Evolutionary conservation across 2,329 filamentous ascomycete genomes (phyloP).

Genomic region (Xylariaceae sp.): DNA sequence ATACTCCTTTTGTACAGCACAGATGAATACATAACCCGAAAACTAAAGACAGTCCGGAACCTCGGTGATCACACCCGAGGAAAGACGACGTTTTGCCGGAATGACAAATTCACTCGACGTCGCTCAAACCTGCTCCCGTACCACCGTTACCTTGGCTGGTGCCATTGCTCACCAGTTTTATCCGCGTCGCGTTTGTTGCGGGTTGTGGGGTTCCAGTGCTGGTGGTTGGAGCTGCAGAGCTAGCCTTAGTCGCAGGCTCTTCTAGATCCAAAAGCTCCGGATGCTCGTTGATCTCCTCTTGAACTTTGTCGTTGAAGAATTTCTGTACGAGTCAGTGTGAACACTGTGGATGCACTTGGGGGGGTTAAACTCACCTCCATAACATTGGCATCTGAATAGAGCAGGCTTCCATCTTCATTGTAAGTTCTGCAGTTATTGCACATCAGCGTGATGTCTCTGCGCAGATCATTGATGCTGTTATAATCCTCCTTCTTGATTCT

Average conservation of each 20-base stretch:
- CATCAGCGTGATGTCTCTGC: constrained; percentile 76
- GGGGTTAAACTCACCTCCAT: constrained; percentile 69
- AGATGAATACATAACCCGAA: constrained; percentile 7
- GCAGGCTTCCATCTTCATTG: constrained; percentile 90
- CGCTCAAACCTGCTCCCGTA: constrained; percentile 22
- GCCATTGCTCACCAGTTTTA: constrained; percentile 56
- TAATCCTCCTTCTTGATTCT: constrained; percentile 98
- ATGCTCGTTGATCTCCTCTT: constrained; percentile 51
- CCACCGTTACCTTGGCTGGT: constrained; percentile 23
- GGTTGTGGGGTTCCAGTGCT: constrained; percentile 63
- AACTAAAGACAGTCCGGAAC: background rate
- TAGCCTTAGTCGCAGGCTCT: constrained; percentile 39
- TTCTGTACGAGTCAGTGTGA: constrained; percentile 43
- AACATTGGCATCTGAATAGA: constrained; percentile 87
- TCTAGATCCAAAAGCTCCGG: constrained; percentile 55
- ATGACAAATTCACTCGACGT: constrained; percentile 24
- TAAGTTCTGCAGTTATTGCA: constrained; percentile 91
- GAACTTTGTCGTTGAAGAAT: constrained; percentile 52
- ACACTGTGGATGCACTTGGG: background rate
- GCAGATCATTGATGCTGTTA: constrained; percentile 72
- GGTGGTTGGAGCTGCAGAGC: constrained; percentile 49
- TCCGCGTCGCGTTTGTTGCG: constrained; percentile 53
- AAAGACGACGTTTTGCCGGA: background rate
- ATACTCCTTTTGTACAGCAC: constrained; percentile 13
- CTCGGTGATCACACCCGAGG: background rate